Conservation (phyloP, 768 basidiomycete species). For the Lepiota venenata region DNA sequence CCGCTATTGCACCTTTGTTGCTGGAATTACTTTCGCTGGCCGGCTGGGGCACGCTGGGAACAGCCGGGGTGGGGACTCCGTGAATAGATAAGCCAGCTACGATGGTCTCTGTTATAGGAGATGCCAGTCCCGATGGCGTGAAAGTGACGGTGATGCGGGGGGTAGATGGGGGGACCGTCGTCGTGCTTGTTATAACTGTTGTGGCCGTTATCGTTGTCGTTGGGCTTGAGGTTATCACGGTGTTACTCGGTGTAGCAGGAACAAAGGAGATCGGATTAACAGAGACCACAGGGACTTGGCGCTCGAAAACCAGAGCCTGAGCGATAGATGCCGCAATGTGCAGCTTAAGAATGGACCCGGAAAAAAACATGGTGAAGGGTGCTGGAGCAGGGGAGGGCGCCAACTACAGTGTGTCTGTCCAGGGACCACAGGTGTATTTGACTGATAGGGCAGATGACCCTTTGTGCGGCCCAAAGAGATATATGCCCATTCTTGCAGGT, state of each 20-base stretch:
- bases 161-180: background rate
- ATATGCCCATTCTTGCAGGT: no score
- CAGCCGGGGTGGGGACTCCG: slow-evolving; percentile 5
- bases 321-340: background rate
- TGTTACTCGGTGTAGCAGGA: background rate
- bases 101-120: slow-evolving; percentile 3
- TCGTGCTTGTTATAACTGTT: background rate
- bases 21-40: background rate
- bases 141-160: slow-evolving; percentile 6
- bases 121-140: slow-evolving; percentile 10
- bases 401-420: background rate
- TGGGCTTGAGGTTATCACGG: background rate
- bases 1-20: slow-evolving; percentile 26
- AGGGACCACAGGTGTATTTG: background rate
- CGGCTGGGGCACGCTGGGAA: background rate
- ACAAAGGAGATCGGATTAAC: background rate
- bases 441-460: slow-evolving; percentile 4
- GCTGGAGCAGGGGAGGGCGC: background rate
- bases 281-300: background rate
- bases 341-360: background rate
- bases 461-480: background rate
- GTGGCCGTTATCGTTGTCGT: no score
- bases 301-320: background rate
- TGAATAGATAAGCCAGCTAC: slow-evolving; percentile 10
- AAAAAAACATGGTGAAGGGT: background rate